Base-by-base conservation (phyloP, 2,329 filamentous ascomycete genomes). In the Fusarium chaquense region DNA sequence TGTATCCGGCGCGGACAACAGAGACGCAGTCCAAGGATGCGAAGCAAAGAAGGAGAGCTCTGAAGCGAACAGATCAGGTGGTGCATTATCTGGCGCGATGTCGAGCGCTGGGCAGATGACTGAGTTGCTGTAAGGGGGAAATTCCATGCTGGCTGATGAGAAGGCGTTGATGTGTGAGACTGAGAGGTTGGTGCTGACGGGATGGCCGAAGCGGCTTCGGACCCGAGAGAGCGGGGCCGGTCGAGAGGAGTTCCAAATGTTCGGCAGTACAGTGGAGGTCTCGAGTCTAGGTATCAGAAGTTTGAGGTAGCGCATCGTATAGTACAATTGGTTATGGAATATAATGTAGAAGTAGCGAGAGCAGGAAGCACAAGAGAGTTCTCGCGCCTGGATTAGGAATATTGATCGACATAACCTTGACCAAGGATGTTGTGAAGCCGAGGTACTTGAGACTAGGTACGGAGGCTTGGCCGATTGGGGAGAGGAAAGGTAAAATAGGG, bases 1-100 rank as follows among this genome's bases (percentile, higher is more conserved):
- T 20, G 75, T 59, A 51, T 70, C 61, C 3, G 73, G 72, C 13
- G 61, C 62, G 2, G 62, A 62, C 13, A 81, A 74, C 28, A 79
- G 73, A 15, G 65, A 52, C 35, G 76, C 73, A 45, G 78, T 80
- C 80, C 81, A 82, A 10, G 79, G 76, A 32, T 79, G 72, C 1
- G 77, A 74, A 49, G 62, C 65, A 72, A 82, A 81, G 72, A 79
- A 74, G 35, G 67, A 53, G 28, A 78, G 46, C 45, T 77, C 74
- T 16, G 69, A 69, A 30, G 70, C 43, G 62, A 76, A 78, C 20
- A 79, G 72, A 40, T 58, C 54, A 1, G 70, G 62, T 0, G 74
- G 71, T 12, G 76, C 73, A 40, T 74, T 62, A 13, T 75, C 58
- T 8, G 79, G 77, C 30, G 62, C 22, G 32, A 79, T 60, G 52